Percentiles rank a stretch among this genome's conserved stretches.
phyloP scores from a whole-genome alignment of 1,284 basidiomycete genomes.

The Rhizoctonia solani region DNA sequence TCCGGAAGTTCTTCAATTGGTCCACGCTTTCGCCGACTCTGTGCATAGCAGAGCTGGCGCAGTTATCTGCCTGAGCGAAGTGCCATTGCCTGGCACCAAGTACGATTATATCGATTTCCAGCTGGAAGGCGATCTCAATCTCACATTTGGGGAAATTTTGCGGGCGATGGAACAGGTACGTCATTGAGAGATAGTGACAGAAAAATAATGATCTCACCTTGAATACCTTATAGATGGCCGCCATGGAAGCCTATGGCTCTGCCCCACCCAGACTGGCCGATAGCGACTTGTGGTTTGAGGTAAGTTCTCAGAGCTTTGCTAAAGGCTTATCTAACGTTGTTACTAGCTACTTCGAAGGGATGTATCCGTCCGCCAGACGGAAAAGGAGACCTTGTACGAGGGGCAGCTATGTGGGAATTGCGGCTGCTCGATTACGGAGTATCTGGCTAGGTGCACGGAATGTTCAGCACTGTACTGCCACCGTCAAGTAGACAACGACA shows the following conservation, averaged over 20 bases:
- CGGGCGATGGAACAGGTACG: neutral
- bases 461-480: neutral
- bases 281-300: conserved; percentile 15
- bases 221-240: too few relatives aligned
- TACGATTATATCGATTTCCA: conserved; percentile 5
- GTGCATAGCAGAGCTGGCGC: neutral
- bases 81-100: neutral
- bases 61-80: neutral
- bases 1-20: neutral
- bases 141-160: neutral
- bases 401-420: neutral
- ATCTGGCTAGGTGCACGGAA: neutral
- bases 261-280: neutral
- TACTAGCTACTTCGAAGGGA: neutral
- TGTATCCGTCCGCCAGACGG: neutral
- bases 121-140: neutral
- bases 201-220: neutral
- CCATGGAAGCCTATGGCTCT: too few relatives aligned
- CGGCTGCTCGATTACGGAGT: neutral
- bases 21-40: neutral
- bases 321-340: neutral
- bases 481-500: conserved; percentile 3
- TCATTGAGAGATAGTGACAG: neutral
- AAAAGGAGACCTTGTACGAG: neutral
- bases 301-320: neutral